Evolutionary conservation across 192 early-diverging fungal species (phyloP), one percentile per base, ranked within the genome.

Genomic region (Coemansia sp.): DNA sequence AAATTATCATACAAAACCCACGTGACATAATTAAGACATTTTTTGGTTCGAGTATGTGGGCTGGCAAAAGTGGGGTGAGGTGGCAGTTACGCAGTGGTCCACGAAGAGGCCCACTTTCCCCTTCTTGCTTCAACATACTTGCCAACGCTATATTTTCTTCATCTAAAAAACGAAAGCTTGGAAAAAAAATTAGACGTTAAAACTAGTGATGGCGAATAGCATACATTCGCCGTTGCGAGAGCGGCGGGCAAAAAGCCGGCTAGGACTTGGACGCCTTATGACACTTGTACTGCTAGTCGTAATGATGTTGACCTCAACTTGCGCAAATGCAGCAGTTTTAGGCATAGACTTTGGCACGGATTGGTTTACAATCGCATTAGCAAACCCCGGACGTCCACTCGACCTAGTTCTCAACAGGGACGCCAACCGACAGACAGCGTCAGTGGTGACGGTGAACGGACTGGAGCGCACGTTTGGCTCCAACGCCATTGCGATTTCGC

Each of bases 321-420:
- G 67, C 29, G 72, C 65, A 37, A 43, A 62, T 12, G 89, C 89
- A 1, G 88, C 93, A 20, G 94, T 98, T 18, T 90, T 99, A 67
- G 92, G 94, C 12, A 94, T 99, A 68, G 98, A 99, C 76, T 96
- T 92, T 79, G 98, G 98, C 37, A 91, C 93, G 2, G 94, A 99
- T 55, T 99, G 95, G 95, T 94, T 97, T 83, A 98, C 97, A 65
- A 91, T 97, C 35, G 93, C 91, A 9, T 78, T 99, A 32, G 92
- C 97, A 64, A 95, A 95, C 66, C 87, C 95, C 10, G 95, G 94
- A 18, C 89, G 90, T 15, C 89, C 93, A 12, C 79, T 97, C 18
- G 98, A 99, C 66, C 89, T 97, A 65, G 98, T 96, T 6, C 87
- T 99, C 62, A 99, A 99, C 79, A 84, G 89, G 41, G 98, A 97